These are phyloP conservation scores for Samsoniella hepiali DNA, from an alignment of 2,329 filamentous ascomycete species.

Conservation along the genomic window DNA sequence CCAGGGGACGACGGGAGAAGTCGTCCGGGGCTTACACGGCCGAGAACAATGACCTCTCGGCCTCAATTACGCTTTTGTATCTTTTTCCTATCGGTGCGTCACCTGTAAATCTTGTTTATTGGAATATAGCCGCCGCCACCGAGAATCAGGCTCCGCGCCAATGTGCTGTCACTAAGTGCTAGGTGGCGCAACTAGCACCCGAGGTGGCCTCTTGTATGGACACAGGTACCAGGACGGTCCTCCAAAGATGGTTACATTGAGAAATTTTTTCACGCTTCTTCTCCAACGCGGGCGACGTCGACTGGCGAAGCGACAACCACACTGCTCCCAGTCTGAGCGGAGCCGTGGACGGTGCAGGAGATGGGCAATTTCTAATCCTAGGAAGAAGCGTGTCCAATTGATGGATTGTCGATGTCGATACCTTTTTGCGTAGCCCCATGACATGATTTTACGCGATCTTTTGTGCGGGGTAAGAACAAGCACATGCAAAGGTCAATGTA, in stretches of 20 bases:
- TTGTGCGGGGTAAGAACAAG: constrained; percentile 3
- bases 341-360: not conserved
- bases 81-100: not conserved
- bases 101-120: constrained; percentile 1
- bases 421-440: not conserved
- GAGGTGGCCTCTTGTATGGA: not conserved
- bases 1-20: not conserved
- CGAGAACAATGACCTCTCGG: not conserved
- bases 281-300: not conserved
- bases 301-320: not conserved
- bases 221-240: not conserved
- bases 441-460: not conserved
- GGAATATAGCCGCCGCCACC: not conserved
- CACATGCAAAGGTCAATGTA: constrained; percentile 5
- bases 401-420: not conserved
- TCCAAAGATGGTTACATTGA: not conserved
- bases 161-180: not conserved
- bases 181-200: constrained; percentile 4
- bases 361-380: not conserved
- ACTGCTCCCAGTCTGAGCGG: not conserved
- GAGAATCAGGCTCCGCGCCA: not conserved
- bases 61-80: not conserved
- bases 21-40: not conserved
- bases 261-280: not conserved
- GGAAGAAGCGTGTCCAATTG: not conserved